Conservation (phyloP, 2,329 filamentous ascomycete genomes). For the Septoria petroselini region DNA sequence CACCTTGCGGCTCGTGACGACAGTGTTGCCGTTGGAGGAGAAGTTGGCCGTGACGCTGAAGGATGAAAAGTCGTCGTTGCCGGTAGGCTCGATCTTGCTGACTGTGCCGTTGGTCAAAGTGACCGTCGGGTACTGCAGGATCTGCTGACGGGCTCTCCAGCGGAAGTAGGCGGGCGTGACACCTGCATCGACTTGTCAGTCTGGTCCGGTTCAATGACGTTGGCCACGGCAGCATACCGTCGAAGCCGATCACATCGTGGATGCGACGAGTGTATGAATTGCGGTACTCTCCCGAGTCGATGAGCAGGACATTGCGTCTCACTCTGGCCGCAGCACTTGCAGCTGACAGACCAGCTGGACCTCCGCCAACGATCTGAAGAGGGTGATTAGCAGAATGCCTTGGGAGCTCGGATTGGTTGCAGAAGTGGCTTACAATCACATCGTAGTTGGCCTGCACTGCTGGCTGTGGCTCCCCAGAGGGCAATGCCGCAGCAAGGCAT, state of each 20-base stretch:
- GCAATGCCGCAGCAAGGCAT: not conserved
- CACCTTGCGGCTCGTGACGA: slow-evolving; percentile 22
- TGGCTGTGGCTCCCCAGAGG: not conserved
- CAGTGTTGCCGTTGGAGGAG: slow-evolving; percentile 11
- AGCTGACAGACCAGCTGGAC: slow-evolving; percentile 27
- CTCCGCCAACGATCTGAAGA: slow-evolving; percentile 12
- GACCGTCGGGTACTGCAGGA: slow-evolving; percentile 21
- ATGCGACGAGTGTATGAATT: slow-evolving; percentile 25
- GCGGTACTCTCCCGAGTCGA: slow-evolving; percentile 26
- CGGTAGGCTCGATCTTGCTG: slow-evolving; percentile 10
- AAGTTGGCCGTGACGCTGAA: slow-evolving; percentile 12
- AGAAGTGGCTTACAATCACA: slow-evolving; percentile 8
- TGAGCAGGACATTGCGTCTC: slow-evolving; percentile 23
- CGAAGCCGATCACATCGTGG: slow-evolving; percentile 23
- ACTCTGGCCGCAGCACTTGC: slow-evolving; percentile 28
- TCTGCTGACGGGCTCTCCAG: slow-evolving; percentile 23
- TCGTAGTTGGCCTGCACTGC: slow-evolving; percentile 18
- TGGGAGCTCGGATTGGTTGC: too few species aligned
- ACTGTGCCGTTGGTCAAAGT: slow-evolving; percentile 17
- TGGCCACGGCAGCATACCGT: slow-evolving; percentile 12
- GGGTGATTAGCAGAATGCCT: too few species aligned
- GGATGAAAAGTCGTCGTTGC: slow-evolving; percentile 1
- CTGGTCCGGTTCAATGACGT: not conserved
- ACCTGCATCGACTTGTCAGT: slow-evolving; percentile 1
- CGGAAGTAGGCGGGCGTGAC: slow-evolving; percentile 25